Base-by-base conservation (phyloP, 495 filamentous ascomycete species). In the Chaetomium cochliodes region DNA sequence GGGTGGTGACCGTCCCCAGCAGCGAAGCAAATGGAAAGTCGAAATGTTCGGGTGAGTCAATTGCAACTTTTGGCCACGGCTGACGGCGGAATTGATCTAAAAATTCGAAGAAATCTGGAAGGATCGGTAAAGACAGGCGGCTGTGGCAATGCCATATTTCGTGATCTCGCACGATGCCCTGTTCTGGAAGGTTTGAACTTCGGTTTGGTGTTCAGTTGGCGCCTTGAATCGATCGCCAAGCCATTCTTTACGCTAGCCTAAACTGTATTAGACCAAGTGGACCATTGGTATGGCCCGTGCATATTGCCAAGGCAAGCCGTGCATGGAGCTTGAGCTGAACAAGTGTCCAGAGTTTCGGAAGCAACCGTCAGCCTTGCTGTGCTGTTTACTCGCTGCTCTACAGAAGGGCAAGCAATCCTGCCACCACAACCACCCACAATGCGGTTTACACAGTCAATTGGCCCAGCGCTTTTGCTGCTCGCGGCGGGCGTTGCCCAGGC, bases 401-500 rank as follows among this genome's bases (percentile, higher is more conserved):
- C 13, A 42, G 16, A 49, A 42, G 22, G 54, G 47, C 56, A 28
- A 65, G 47, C 41, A 59, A 26, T 22, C 39, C 25, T 23, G 30
- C 61, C 30, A 23, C 65, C 30, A 61, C 56, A 65, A 46, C 60
- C 41, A 65, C 60, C 11, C 64, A 78, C 68, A 55, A 85, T 85
- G 83, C 76, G 77, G 58, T 78, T 85, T 68, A 70, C 78, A 67
- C 71, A 73, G 58, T 82, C 82, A n/a, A 68, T 86, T 63, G 66
- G 79, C 22, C 73, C 80, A 44, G 78, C 79, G 61, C 66, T 84
- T 5, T 68, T 83, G 70, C 73, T 84, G 15, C 68, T 80, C 51
- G 75, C 78, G 62, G 76, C 79, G 50, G 76, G 77, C 65, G 72
- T 76, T 67, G 78, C 71, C 69, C 75, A 81, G 63, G 88, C 90